These are phyloP conservation scores for Nannizzia gypsea DNA, from an alignment of 2,329 filamentous ascomycete genomes.

Conservation along the genomic window DNA sequence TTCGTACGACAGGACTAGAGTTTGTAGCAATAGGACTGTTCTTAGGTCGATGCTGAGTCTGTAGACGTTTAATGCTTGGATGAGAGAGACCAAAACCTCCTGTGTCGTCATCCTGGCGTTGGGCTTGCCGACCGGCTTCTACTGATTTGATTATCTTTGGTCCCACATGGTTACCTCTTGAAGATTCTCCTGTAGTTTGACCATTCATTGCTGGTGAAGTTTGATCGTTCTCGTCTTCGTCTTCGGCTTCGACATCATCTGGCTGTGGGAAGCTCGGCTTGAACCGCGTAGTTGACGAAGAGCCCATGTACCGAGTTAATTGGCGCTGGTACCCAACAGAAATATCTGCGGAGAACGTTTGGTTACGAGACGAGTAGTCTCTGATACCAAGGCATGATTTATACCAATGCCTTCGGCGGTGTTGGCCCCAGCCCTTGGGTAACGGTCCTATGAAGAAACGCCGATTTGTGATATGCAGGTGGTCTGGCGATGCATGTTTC, in stretches of 20 bases:
- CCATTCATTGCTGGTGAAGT: neutral
- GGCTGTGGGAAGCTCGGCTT: constrained; percentile 25
- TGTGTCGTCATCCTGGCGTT: neutral
- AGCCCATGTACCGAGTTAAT: constrained; percentile 20
- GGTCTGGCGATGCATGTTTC: constrained; percentile 51
- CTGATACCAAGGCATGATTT: constrained; percentile 33
- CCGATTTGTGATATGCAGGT: constrained; percentile 49
- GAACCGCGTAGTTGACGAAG: constrained; percentile 20
- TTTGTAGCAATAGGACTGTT: neutral
- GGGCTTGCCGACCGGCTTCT: constrained; percentile 9
- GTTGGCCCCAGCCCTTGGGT: constrained; percentile 53
- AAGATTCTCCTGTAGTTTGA: neutral
- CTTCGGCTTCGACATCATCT: constrained; percentile 20
- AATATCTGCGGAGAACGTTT: constrained; percentile 43
- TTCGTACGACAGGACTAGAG: constrained; percentile 3
- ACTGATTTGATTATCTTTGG: constrained; percentile 9
- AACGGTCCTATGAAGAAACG: constrained; percentile 56
- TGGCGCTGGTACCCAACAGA: constrained; percentile 28
- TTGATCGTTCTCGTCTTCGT: constrained; percentile 12
- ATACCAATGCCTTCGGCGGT: constrained; percentile 53
- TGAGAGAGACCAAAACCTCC: neutral
- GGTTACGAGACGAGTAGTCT: constrained; percentile 37
- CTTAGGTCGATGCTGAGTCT: neutral
- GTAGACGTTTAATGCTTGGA: neutral
- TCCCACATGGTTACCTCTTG: neutral